A percentile compares a stretch with the other conserved stretches of the same genome.
These are phyloP conservation scores for Fusarium sambucinum DNA, from an alignment of 2,329 filamentous ascomycete genomes.

Conservation along the genomic window DNA sequence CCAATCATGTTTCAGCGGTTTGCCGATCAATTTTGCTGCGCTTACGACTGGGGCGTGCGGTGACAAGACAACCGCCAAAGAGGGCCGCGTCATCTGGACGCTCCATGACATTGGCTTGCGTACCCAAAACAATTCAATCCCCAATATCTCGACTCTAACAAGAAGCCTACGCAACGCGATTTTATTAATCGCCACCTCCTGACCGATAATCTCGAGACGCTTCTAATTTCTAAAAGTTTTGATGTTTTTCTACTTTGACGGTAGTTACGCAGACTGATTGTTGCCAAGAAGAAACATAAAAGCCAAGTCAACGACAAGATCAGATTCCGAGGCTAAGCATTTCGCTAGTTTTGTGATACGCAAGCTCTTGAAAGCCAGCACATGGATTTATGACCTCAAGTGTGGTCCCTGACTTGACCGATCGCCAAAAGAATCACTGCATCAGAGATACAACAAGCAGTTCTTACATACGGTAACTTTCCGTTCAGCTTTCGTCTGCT, in stretches of 20 bases:
- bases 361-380: slow-evolving; percentile 4
- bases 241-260: not conserved
- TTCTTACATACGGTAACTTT: not conserved
- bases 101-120: slow-evolving; percentile 45
- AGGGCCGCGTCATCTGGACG: slow-evolving; percentile 47
- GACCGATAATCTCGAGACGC: slow-evolving; percentile 6
- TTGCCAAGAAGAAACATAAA: slow-evolving; percentile 17
- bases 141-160: slow-evolving; percentile 21
- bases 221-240: slow-evolving; percentile 1
- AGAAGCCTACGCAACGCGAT: slow-evolving; percentile 27
- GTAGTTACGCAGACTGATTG: not conserved
- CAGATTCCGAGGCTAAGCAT: slow-evolving; percentile 23
- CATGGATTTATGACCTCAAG: slow-evolving; percentile 11
- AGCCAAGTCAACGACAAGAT: slow-evolving; percentile 18
- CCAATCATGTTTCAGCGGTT: slow-evolving; percentile 33
- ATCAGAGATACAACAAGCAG: not conserved
- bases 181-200: slow-evolving; percentile 34
- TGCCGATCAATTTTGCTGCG: slow-evolving; percentile 21
- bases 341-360: slow-evolving; percentile 24
- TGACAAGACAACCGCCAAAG: slow-evolving; percentile 41
- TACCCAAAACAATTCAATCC: slow-evolving; percentile 32
- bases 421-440: not conserved
- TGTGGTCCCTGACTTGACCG: not conserved
- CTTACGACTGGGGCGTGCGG: slow-evolving; percentile 43
- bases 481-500: not conserved